Evolutionary conservation across 129 eudicot species (phyloP).

Genomic region (Saposhnikovia divaricata): DNA sequence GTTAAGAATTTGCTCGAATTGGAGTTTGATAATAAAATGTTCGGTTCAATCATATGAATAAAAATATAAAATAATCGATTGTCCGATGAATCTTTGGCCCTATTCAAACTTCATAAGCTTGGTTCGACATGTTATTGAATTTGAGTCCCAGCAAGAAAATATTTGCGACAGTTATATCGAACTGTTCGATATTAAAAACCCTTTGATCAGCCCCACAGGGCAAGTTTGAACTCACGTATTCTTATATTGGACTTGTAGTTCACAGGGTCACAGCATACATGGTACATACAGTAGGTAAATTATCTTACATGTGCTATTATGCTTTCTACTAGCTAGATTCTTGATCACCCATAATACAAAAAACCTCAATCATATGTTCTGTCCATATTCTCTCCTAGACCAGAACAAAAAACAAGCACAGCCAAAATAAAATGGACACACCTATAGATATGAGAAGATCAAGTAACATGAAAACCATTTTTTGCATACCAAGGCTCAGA

Average conservation of each 20-base stretch:
- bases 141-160: too few species aligned
- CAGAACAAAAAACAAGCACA: constrained; percentile 1
- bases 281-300: background rate
- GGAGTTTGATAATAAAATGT: too few species aligned
- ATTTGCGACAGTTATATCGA: too few species aligned
- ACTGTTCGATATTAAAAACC: too few species aligned
- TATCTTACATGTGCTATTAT: background rate
- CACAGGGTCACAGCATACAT: background rate
- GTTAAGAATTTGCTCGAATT: too few species aligned
- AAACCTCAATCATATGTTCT: constrained; percentile 1
- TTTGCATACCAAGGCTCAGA: constrained; percentile 54
- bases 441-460: constrained; percentile 11
- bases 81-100: too few species aligned
- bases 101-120: too few species aligned
- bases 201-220: background rate
- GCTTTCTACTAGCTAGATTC: constrained; percentile 4
- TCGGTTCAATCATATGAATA: too few species aligned
- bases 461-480: constrained; percentile 40
- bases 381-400: background rate
- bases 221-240: background rate
- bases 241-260: background rate
- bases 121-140: too few species aligned
- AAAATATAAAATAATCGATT: too few species aligned
- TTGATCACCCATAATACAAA: constrained; percentile 3
- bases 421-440: constrained; percentile 3